phyloP scores from a whole-genome alignment of 2,329 filamentous ascomycete genomes.

The Colletotrichum tofieldiae region DNA sequence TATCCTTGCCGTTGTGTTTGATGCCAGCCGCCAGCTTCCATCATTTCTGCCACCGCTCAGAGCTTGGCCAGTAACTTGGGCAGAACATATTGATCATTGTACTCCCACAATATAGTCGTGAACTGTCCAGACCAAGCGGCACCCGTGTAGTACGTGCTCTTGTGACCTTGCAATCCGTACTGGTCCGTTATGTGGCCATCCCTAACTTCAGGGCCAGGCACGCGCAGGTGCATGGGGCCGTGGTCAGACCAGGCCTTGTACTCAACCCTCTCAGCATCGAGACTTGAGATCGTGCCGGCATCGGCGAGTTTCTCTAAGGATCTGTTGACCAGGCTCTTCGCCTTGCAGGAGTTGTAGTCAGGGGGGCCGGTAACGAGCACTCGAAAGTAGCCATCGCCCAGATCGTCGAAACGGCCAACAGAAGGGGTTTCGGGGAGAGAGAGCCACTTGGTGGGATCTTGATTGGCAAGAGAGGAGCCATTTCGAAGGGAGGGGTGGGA shows the following conservation, averaged over 20 bases:
- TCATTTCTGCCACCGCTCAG: background rate
- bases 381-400: conserved; percentile 49
- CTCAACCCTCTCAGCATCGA: conserved; percentile 38
- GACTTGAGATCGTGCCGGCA: conserved; percentile 44
- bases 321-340: conserved; percentile 46
- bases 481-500: conserved; percentile 50
- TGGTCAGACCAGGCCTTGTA: conserved; percentile 51
- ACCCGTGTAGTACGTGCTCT: conserved; percentile 59
- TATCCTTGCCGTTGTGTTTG: background rate
- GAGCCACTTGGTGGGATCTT: conserved; percentile 48
- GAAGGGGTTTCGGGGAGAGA: conserved; percentile 48
- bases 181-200: conserved; percentile 54
- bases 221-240: conserved; percentile 51
- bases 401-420: conserved; percentile 49
- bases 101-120: conserved; percentile 52
- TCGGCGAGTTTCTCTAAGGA: conserved; percentile 46
- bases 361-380: conserved; percentile 48
- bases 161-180: conserved; percentile 56
- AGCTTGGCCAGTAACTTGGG: conserved; percentile 47
- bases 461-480: conserved; percentile 49
- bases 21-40: background rate
- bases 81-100: conserved; percentile 49
- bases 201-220: conserved; percentile 48
- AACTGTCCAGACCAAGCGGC: conserved; percentile 52
- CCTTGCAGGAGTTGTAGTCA: conserved; percentile 42